phyloP scores from a whole-genome alignment of 805 yeast genomes.

The Lipomyces kockii region DNA sequence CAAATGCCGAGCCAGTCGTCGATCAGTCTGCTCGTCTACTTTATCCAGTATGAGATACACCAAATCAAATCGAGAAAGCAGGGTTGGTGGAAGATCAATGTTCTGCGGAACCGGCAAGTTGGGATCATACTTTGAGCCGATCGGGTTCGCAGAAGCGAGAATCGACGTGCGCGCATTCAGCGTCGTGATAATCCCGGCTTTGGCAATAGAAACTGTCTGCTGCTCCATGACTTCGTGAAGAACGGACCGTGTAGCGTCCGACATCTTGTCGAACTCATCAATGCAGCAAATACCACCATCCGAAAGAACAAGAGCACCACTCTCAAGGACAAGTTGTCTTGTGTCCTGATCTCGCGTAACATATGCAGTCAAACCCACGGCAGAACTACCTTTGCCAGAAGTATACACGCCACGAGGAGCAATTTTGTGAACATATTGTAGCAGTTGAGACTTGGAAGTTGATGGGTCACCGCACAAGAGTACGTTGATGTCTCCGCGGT shows the following conservation, averaged over 20 bases:
- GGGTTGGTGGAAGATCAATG: slow-evolving; percentile 95
- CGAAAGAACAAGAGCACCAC: slow-evolving; percentile 94
- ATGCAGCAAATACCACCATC: slow-evolving; percentile 99
- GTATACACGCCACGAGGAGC: slow-evolving; percentile 98
- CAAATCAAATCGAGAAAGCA: slow-evolving; percentile 90
- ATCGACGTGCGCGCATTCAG: slow-evolving; percentile 95
- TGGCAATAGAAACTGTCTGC: slow-evolving; percentile 96
- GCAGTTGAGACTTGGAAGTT: slow-evolving; percentile 91
- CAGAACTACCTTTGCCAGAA: slow-evolving; percentile 98
- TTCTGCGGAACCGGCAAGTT: slow-evolving; percentile 91
- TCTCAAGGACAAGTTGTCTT: slow-evolving; percentile 87
- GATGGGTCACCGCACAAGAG: slow-evolving; percentile 98
- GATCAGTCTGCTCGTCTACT: slow-evolving; percentile 83
- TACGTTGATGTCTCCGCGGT: slow-evolving; percentile 93
- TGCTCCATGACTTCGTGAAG: slow-evolving; percentile 99
- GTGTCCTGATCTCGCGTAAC: slow-evolving; percentile 94
- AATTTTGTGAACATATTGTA: slow-evolving; percentile 94
- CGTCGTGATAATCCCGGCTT: slow-evolving; percentile 97
- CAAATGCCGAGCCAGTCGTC: slow-evolving; percentile 86
- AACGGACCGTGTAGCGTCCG: slow-evolving; percentile 90
- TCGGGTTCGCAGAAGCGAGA: slow-evolving; percentile 95
- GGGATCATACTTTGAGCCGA: slow-evolving; percentile 95
- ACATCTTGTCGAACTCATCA: slow-evolving; percentile 98
- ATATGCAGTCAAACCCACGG: slow-evolving; percentile 98
- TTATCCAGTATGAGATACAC: slow-evolving; percentile 91